Evolutionary conservation across 2,329 filamentous ascomycete genomes (phyloP).

Genomic region (Nemania serpens): DNA sequence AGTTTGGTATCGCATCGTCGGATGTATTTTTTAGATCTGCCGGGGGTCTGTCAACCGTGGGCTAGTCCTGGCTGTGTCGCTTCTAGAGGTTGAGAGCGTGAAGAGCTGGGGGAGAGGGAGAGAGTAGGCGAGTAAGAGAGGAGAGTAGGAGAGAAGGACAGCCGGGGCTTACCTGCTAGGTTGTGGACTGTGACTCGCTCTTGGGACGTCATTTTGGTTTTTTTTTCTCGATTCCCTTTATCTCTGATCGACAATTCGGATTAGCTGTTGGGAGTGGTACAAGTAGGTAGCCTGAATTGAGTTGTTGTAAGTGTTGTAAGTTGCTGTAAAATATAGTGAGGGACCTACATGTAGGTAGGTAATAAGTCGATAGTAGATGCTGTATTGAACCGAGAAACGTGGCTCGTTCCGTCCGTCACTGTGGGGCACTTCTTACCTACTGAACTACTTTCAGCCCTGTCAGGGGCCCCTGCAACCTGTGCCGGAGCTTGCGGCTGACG

Average conservation of each 20-base stretch:
- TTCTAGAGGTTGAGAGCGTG: neutral
- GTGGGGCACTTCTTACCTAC: constrained; percentile 25
- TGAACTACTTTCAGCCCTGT: neutral
- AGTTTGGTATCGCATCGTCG: constrained; percentile 92
- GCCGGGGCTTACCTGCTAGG: constrained; percentile 56
- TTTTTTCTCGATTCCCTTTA: neutral
- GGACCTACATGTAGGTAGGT: neutral
- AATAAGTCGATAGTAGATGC: neutral
- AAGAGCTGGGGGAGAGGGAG: constrained; percentile 1
- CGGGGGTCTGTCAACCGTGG: constrained; percentile 26
- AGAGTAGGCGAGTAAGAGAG: constrained; percentile 7
- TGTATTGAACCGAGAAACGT: constrained; percentile 22
- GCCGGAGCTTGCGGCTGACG: constrained; percentile 22
- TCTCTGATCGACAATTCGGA: neutral
- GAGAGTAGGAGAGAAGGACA: constrained; percentile 6
- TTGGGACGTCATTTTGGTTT: constrained; percentile 48
- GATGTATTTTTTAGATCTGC: constrained; percentile 94
- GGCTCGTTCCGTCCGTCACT: constrained; percentile 32
- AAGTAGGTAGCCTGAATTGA: neutral
- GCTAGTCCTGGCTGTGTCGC: neutral
- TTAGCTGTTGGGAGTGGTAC: neutral
- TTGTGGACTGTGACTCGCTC: constrained; percentile 71
- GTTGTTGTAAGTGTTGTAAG: neutral
- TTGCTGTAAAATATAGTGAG: neutral
- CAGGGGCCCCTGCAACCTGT: neutral